Evolutionary conservation across 192 early-diverging fungal species (phyloP), one percentile per base, ranked within the genome.

Genomic region (Entomortierella chlamydospora): DNA sequence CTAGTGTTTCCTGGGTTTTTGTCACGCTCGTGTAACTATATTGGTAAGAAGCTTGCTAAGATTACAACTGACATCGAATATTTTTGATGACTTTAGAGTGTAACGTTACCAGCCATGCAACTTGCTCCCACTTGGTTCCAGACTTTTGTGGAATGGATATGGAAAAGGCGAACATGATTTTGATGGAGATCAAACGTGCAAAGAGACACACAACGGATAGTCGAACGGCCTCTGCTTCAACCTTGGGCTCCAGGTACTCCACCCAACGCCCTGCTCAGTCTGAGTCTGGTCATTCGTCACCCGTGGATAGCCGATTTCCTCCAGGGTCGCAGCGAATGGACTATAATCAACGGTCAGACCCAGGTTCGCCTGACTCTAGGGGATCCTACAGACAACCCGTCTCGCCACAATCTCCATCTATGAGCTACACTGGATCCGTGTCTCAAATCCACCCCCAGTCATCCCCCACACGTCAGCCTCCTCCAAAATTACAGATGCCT

Each of bases 101-200:
- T 85, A 71, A 81, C 51, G 79, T 89, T 42, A 88, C 91, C 1
- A 94, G 94, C 69, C 98, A 99, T 78, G 85, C 89, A 29, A 87
- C 87, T 23, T 99, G 98, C 83, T 86, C 90, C 58, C 87, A 90
- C 57, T 87, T 94, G 54, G 91, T 99, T 22, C 98, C 98, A 4
- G 92, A 95, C 62, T 91, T 97, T 18, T 99, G 98, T 66, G 98
- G 98, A 11, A 86, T 98, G 72, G 89, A 91, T 13, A 92, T 93
- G 87, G 90, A 89, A 54, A 85, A 94, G 86, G 95, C 97, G 8
- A 93, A 91, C 70, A 91, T 93, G 56, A 94, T 99, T 86, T 76
- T 96, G 52, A 81, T 83, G 47, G 95, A 95, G 61, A 93, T 98
- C 68, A 93, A 94, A 70, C 73, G 88, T 23, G 85, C 85, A 2